phyloP scores from a whole-genome alignment of 2,329 filamentous ascomycete genomes.

The Cladorrhinum sp. region DNA sequence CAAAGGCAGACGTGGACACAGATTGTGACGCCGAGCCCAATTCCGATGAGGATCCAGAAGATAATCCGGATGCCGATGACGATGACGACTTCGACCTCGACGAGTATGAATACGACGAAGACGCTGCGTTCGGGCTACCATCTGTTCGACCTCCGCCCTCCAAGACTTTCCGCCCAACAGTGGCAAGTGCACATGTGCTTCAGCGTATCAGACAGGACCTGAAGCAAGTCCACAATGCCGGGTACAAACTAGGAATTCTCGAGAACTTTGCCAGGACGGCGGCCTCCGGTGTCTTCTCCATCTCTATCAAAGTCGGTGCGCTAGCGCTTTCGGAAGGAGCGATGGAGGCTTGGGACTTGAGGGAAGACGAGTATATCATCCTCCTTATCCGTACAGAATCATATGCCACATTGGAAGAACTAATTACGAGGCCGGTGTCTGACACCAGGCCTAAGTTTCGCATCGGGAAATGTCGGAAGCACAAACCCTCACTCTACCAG shows the following conservation, averaged over 20 bases:
- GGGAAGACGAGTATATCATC: constrained; percentile 65
- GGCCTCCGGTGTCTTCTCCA: constrained; percentile 51
- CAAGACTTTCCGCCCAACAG: background rate
- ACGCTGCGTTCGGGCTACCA: constrained; percentile 26
- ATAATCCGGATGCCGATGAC: constrained; percentile 24
- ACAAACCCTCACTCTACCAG: constrained; percentile 62
- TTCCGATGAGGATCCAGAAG: constrained; percentile 29
- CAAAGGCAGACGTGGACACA: background rate
- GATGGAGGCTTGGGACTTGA: constrained; percentile 73
- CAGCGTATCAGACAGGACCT: constrained; percentile 59
- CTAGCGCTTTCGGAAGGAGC: constrained; percentile 72
- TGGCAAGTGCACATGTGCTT: constrained; percentile 13
- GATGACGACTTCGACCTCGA: constrained; percentile 29
- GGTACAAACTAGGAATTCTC: constrained; percentile 67
- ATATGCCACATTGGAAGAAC: constrained; percentile 59
- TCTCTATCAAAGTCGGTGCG: constrained; percentile 68
- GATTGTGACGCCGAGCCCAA: constrained; percentile 40
- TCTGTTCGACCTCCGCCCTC: constrained; percentile 16
- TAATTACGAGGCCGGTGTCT: constrained; percentile 42
- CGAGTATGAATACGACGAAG: constrained; percentile 31
- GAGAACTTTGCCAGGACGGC: constrained; percentile 43
- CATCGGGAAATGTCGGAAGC: constrained; percentile 66
- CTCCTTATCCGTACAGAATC: constrained; percentile 64
- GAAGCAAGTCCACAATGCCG: constrained; percentile 56
- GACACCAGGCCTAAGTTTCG: constrained; percentile 53